Evolutionary conservation across 257 asterid genomes (phyloP), one percentile per base, ranked within the genome.

Genomic region (Misopates orontium): DNA sequence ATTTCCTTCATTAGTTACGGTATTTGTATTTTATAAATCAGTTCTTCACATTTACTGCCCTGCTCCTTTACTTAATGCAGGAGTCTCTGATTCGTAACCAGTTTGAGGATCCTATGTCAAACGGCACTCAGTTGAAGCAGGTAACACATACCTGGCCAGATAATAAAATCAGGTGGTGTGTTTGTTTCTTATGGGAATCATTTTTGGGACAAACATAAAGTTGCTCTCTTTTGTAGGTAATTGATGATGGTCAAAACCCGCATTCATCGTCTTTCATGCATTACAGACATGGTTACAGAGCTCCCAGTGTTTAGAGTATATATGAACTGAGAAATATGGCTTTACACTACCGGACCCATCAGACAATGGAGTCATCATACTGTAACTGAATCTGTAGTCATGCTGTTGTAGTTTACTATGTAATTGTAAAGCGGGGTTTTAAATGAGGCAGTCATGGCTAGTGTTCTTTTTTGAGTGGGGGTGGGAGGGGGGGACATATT

Each of bases 261-360:
- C 78, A 76, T 71, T 54, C 89, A 20, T 78, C 89, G 71, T 71
- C 86, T 2, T 78, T 80, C 78, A 63, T 76, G 79, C 83, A 78
- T 68, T 78, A 71, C 60, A 72, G 60, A 73, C 86, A 71, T 60
- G 73, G 83, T 76, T 80, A 78, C 81, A 54, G 86, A 74, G 79
- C 89, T 69, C 64, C 84, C 18, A 85, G 82, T 61, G 82, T 79
- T 55, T 82, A 79, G 62, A 51, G 28, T 48, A 45, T 59, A 54
- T 13, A 63, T 36, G 42, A 28, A 2, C 40, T 5, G 42, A 50
- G 70, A 59, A 31, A 45, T 47, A 23, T 74, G 36, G 25, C 64
- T 20, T 71, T 64, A 49, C 31, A 56, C 53, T 45, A 49, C 40
- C 56, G 25, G 0, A 25, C 40, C 56, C 40, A 0, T 24, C 31